These are phyloP conservation scores for Caryopteris hybrid DNA, from an alignment of 305 asterid species.

Conservation along the genomic window DNA sequence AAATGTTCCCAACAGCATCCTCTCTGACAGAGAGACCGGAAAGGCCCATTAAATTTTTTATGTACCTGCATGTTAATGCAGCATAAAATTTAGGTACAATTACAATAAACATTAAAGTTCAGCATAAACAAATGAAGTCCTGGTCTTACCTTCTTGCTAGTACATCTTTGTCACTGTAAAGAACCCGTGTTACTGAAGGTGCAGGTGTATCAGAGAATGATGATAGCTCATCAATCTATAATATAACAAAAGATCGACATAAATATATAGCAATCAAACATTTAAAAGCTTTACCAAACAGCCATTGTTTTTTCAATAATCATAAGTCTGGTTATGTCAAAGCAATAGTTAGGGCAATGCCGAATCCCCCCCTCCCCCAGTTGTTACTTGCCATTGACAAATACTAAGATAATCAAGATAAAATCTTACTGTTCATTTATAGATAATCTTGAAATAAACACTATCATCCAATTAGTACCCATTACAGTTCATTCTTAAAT, in stretches of 20 bases:
- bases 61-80: constrained; percentile 46
- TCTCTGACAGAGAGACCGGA: constrained; percentile 76
- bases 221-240: constrained; percentile 77
- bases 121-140: not conserved
- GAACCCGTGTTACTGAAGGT: constrained; percentile 83
- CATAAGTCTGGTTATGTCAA: not conserved
- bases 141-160: constrained; percentile 60
- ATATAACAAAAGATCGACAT: not conserved
- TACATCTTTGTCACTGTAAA: constrained; percentile 85
- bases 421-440: not conserved
- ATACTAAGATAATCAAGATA: not conserved
- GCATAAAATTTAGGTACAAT: not conserved
- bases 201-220: constrained; percentile 79
- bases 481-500: not conserved
- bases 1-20: constrained; percentile 95
- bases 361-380: too few species aligned
- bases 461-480: not conserved
- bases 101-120: not conserved
- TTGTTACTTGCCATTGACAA: not conserved
- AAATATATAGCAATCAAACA: not conserved
- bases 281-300: not conserved
- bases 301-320: not conserved
- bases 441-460: not conserved
- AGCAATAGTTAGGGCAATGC: not conserved
- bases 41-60: constrained; percentile 63